Conservation (phyloP, 2,329 filamentous ascomycete genomes). For the Neopestalotiopsis clavispora region DNA sequence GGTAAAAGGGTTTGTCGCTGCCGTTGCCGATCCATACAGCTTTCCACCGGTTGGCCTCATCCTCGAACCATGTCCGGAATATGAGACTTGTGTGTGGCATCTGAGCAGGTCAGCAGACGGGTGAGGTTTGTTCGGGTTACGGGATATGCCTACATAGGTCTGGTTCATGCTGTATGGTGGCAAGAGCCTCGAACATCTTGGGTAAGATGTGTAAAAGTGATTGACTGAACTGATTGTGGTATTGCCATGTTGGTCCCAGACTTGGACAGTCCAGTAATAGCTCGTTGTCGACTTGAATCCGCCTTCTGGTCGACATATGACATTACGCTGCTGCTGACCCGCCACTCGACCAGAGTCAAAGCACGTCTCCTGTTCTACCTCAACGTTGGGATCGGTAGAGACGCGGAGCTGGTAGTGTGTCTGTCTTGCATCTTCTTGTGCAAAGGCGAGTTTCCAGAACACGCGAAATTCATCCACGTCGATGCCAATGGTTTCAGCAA, state of each 20-base stretch:
- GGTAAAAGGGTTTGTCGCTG: constrained; percentile 44
- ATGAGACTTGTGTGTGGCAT: constrained; percentile 47
- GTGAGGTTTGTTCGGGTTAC: background rate
- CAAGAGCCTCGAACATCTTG: constrained; percentile 36
- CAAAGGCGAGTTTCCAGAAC: constrained; percentile 38
- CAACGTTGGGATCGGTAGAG: background rate
- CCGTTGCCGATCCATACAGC: constrained; percentile 45
- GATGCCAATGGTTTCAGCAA: constrained; percentile 43
- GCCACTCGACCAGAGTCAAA: background rate
- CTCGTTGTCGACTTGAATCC: constrained; percentile 41
- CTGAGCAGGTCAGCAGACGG: constrained; percentile 18
- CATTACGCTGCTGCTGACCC: background rate
- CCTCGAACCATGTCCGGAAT: constrained; percentile 46
- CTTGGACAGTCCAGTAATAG: constrained; percentile 41
- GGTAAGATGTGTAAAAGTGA: constrained; percentile 45
- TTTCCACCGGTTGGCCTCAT: constrained; percentile 44
- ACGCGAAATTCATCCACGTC: constrained; percentile 42
- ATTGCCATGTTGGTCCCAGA: constrained; percentile 40
- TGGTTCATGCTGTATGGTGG: constrained; percentile 48
- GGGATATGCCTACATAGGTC: constrained; percentile 35
- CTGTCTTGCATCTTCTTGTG: constrained; percentile 35
- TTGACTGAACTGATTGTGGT: constrained; percentile 31
- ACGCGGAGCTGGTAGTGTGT: constrained; percentile 33
- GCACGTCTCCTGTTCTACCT: background rate
- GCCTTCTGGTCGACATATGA: constrained; percentile 16